Evolutionary conservation across 2,329 filamentous ascomycete genomes (phyloP).

Genomic region (Alternaria brassicicola): DNA sequence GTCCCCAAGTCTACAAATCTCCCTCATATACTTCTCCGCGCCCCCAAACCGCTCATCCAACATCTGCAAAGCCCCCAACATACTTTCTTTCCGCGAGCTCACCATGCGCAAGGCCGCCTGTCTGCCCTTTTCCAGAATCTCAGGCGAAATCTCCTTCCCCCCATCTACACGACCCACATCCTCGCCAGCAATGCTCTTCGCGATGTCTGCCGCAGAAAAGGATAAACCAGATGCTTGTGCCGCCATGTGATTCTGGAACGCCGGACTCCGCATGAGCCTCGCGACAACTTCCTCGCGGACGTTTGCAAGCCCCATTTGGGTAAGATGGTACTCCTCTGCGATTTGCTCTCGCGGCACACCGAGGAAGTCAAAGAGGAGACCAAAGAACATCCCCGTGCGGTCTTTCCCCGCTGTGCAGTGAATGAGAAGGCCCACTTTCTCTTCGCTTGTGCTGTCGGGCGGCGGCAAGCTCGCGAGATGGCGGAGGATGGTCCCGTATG

Average conservation of each 20-base stretch:
- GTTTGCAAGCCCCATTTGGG: conserved; percentile 63
- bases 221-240: conserved; percentile 15
- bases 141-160: conserved; percentile 45
- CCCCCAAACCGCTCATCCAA: conserved; percentile 67
- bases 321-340: conserved; percentile 71
- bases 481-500: conserved; percentile 65
- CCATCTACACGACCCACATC: conserved; percentile 30
- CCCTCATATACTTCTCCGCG: conserved; percentile 66
- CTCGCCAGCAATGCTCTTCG: conserved; percentile 50
- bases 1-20: conserved; percentile 63
- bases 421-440: conserved; percentile 51
- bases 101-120: conserved; percentile 44
- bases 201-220: conserved; percentile 57
- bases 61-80: conserved; percentile 59
- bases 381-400: conserved; percentile 73
- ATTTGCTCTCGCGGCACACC: conserved; percentile 64
- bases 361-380: conserved; percentile 68
- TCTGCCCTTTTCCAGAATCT: conserved; percentile 30
- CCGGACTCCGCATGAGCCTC: conserved; percentile 52
- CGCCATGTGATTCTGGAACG: conserved; percentile 34
- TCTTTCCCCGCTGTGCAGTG: conserved; percentile 83
- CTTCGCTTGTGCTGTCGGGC: no score
- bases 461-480: conserved; percentile 58
- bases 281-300: conserved; percentile 56
- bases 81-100: conserved; percentile 56